These are phyloP conservation scores for Aspergillus cavernicola DNA, from an alignment of 495 filamentous ascomycete genomes.

Conservation along the genomic window DNA sequence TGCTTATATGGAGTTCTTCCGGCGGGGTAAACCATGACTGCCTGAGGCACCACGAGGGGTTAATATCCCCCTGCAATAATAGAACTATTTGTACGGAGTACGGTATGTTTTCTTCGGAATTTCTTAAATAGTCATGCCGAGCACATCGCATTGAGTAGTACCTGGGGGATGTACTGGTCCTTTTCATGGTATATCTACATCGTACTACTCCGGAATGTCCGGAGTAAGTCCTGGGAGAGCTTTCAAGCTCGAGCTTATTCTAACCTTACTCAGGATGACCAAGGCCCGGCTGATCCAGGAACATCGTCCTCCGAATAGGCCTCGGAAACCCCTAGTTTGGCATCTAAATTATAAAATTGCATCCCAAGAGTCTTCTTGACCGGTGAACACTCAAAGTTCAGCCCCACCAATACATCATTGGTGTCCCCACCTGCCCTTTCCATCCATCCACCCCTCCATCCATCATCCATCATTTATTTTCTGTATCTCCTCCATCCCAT, in stretches of 20 bases:
- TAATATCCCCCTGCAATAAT: neutral
- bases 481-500: conserved; percentile 13
- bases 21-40: conserved; percentile 6
- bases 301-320: too few species aligned
- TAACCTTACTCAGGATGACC: conserved; percentile 5
- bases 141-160: too few species aligned
- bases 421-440: conserved; percentile 34
- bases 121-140: too few species aligned
- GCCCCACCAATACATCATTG: conserved; percentile 3
- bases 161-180: too few species aligned
- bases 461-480: conserved; percentile 27
- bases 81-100: too few species aligned
- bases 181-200: too few species aligned
- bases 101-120: too few species aligned
- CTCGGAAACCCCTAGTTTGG: too few species aligned
- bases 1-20: conserved; percentile 3
- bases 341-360: too few species aligned
- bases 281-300: neutral
- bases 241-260: neutral
- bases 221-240: neutral
- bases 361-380: too few species aligned
- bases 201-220: too few species aligned
- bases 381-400: conserved; percentile 6
- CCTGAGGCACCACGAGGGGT: conserved; percentile 4
- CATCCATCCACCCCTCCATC: conserved; percentile 21